Conservation (phyloP, 1,284 basidiomycete genomes). For the Leucoagaricus sp. region DNA sequence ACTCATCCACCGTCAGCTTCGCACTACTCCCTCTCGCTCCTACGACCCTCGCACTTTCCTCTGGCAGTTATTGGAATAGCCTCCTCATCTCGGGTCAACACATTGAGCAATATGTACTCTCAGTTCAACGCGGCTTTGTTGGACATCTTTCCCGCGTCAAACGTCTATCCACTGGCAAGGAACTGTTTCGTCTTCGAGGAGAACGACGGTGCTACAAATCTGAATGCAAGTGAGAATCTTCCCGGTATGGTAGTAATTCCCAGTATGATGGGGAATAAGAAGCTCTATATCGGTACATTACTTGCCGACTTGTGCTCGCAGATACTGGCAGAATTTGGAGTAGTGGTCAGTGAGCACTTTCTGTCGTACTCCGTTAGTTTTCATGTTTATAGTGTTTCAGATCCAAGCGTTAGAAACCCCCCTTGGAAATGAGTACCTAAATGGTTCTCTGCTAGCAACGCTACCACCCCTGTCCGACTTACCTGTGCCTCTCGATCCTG, state of each 20-base stretch:
- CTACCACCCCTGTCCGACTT: slow-evolving; percentile 62
- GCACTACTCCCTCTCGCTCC: slow-evolving; percentile 59
- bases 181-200: slow-evolving; percentile 83
- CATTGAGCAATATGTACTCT: slow-evolving; percentile 60
- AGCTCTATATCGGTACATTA: slow-evolving; percentile 81
- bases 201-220: slow-evolving; percentile 55
- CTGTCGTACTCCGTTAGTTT: slow-evolving; percentile 16
- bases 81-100: slow-evolving; percentile 57
- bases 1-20: slow-evolving; percentile 67
- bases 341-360: slow-evolving; percentile 57
- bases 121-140: slow-evolving; percentile 65
- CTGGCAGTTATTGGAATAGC: slow-evolving; percentile 81
- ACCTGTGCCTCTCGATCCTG: slow-evolving; percentile 52
- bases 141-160: slow-evolving; percentile 64
- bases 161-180: slow-evolving; percentile 73
- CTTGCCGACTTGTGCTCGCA: slow-evolving; percentile 85
- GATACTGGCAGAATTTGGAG: slow-evolving; percentile 80
- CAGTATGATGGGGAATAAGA: slow-evolving; percentile 78
- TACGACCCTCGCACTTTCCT: slow-evolving; percentile 79
- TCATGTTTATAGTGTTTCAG: slow-evolving; percentile 35
- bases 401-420: slow-evolving; percentile 68
- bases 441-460: slow-evolving; percentile 59
- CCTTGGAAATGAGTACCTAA: slow-evolving; percentile 75
- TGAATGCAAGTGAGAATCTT: slow-evolving; percentile 57
- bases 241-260: slow-evolving; percentile 75